Evolutionary conservation across 306 rosid species (phyloP).

Genomic region (Geum urbanum): DNA sequence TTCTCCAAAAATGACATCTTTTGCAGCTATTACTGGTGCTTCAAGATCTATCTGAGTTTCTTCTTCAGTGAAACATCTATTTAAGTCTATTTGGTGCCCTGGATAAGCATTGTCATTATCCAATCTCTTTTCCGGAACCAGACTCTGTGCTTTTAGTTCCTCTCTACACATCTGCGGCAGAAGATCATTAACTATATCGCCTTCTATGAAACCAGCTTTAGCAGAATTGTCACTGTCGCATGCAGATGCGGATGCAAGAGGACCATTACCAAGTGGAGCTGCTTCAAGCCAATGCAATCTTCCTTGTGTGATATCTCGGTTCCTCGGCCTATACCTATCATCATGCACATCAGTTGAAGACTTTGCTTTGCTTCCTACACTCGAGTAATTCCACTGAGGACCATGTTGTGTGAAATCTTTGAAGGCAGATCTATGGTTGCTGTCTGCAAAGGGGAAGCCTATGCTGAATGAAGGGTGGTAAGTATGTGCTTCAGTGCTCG

Average conservation of each 20-base stretch:
- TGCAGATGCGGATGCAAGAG: conserved; percentile 28
- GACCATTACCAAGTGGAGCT: conserved; percentile 28
- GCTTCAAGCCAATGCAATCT: conserved; percentile 60
- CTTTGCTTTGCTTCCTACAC: conserved; percentile 30
- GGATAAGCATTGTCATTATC: conserved; percentile 29
- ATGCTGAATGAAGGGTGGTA: conserved; percentile 42
- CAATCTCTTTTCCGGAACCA: conserved; percentile 26
- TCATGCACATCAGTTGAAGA: conserved; percentile 44
- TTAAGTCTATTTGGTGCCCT: conserved; percentile 63
- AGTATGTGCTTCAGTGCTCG: conserved; percentile 36
- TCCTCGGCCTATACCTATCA: conserved; percentile 22
- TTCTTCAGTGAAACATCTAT: conserved; percentile 57
- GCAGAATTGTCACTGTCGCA: conserved; percentile 18
- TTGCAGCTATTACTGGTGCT: conserved; percentile 45
- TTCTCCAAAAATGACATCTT: conserved; percentile 36
- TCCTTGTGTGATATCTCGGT: conserved; percentile 36
- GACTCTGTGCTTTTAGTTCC: conserved; percentile 15
- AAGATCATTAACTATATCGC: conserved; percentile 46
- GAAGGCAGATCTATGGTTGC: conserved; percentile 30
- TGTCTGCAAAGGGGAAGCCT: conserved; percentile 34
- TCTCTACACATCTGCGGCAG: conserved; percentile 15
- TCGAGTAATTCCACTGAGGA: conserved; percentile 29
- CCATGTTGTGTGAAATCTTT: conserved; percentile 29
- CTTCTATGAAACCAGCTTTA: conserved; percentile 8
- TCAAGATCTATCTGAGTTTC: conserved; percentile 72